Evolutionary conservation across 257 asterid genomes (phyloP).

Genomic region (Solanum dulcamara): DNA sequence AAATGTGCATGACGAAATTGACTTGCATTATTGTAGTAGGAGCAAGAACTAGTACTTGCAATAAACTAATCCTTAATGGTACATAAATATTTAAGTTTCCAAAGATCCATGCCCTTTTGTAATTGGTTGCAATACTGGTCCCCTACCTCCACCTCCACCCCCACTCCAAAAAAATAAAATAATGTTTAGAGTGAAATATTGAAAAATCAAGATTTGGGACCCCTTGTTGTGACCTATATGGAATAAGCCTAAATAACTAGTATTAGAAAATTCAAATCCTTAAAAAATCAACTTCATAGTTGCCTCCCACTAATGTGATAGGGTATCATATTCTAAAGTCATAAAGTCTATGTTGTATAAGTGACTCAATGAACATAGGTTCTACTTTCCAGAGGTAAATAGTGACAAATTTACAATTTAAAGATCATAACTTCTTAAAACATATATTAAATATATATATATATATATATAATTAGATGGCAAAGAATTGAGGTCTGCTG

Average conservation of each 20-base stretch:
- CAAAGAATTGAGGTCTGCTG: neutral
- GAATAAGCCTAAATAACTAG: neutral
- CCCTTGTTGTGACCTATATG: neutral
- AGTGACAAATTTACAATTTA: neutral
- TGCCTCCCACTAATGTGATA: neutral
- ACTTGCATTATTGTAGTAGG: neutral
- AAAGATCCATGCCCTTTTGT: neutral
- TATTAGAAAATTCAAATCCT: neutral
- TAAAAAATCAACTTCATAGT: neutral
- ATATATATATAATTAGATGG: neutral
- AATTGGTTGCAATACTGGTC: neutral
- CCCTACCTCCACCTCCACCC: neutral
- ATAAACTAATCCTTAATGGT: neutral
- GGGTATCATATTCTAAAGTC: neutral
- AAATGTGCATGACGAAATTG: constrained; percentile 4
- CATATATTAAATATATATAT: no score
- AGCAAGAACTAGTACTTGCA: neutral
- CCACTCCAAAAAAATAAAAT: neutral
- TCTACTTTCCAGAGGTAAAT: neutral
- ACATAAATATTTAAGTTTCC: neutral
- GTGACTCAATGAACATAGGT: neutral
- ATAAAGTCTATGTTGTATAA: neutral
- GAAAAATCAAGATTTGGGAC: neutral
- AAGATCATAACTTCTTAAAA: neutral
- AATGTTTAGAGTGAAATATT: neutral